These are phyloP conservation scores for Pterocarpus macrocarpus DNA, from an alignment of 306 rosid genomes.

Conservation along the genomic window DNA sequence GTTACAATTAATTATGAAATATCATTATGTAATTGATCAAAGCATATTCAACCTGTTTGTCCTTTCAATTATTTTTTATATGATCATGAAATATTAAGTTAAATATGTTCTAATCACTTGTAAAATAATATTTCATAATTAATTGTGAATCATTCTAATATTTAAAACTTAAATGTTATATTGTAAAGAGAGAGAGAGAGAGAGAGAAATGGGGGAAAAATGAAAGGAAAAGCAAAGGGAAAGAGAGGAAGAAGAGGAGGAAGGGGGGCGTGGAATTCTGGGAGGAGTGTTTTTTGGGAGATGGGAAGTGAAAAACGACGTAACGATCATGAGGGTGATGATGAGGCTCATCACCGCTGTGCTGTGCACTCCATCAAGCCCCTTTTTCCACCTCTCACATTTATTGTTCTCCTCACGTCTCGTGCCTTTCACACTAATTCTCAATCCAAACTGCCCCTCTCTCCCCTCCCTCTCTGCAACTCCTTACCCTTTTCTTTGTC, in stretches of 20 bases:
- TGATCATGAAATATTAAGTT: no score
- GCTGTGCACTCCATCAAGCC: background rate
- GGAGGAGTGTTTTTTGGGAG: conserved; percentile 71
- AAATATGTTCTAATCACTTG: no score
- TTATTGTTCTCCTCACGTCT: conserved; percentile 55
- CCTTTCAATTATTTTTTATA: no score
- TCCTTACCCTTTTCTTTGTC: conserved; percentile 51
- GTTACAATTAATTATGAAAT: no score
- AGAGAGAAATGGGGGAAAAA: background rate
- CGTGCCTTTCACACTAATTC: conserved; percentile 76
- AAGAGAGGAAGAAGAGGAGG: background rate
- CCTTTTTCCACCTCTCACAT: conserved; percentile 33
- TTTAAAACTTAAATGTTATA: no score
- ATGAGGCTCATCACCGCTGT: conserved; percentile 65
- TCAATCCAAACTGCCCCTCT: conserved; percentile 78
- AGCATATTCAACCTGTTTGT: no score
- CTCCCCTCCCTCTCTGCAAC: background rate
- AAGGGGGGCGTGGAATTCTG: conserved; percentile 68
- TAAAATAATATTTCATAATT: no score
- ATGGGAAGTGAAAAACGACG: conserved; percentile 72
- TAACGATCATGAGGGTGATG: conserved; percentile 86
- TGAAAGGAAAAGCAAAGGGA: background rate
- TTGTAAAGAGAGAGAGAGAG: background rate
- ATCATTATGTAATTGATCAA: no score
- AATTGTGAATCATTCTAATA: no score